These are phyloP conservation scores for Pseudogymnoascus sp. DNA, from an alignment of 2,329 filamentous ascomycete genomes.

Conservation along the genomic window DNA sequence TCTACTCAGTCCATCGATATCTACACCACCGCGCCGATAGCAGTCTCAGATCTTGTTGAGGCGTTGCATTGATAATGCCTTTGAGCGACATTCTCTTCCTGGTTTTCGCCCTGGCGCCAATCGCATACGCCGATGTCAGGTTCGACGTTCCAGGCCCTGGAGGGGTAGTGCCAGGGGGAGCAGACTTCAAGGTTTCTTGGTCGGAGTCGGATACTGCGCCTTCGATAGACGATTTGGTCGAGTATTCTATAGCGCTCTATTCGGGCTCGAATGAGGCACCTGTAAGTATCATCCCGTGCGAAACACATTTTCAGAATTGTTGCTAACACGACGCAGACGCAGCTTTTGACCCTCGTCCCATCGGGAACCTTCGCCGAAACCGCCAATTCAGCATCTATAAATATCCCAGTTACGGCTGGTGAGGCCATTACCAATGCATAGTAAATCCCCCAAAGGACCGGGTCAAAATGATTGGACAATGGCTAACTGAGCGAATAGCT, in stretches of 20 bases:
- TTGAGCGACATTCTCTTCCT: not conserved
- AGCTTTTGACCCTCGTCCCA: conserved; percentile 28
- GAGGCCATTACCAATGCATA: conserved; percentile 26
- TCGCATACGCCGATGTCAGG: conserved; percentile 27
- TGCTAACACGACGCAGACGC: conserved; percentile 12
- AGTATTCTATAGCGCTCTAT: conserved; percentile 51
- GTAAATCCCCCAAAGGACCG: conserved; percentile 15
- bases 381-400: conserved; percentile 20
- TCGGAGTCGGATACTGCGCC: conserved; percentile 44
- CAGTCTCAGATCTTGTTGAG: not conserved
- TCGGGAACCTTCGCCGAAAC: conserved; percentile 17
- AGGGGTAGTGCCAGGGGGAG: conserved; percentile 38
- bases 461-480: not conserved
- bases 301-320: not conserved
- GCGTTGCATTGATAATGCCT: not conserved
- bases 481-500: conserved; percentile 33
- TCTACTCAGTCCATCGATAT: not conserved
- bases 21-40: not conserved
- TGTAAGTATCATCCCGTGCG: conserved; percentile 27
- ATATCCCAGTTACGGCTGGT: conserved; percentile 21
- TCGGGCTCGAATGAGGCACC: conserved; percentile 48
- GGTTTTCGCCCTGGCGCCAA: conserved; percentile 15
- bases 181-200: conserved; percentile 46
- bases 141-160: conserved; percentile 46
- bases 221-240: conserved; percentile 38